A percentile compares a stretch with the other conserved stretches of the same genome.
Conservation (phyloP, 108 stramenopile species). For the Conticribra guillardii region DNA sequence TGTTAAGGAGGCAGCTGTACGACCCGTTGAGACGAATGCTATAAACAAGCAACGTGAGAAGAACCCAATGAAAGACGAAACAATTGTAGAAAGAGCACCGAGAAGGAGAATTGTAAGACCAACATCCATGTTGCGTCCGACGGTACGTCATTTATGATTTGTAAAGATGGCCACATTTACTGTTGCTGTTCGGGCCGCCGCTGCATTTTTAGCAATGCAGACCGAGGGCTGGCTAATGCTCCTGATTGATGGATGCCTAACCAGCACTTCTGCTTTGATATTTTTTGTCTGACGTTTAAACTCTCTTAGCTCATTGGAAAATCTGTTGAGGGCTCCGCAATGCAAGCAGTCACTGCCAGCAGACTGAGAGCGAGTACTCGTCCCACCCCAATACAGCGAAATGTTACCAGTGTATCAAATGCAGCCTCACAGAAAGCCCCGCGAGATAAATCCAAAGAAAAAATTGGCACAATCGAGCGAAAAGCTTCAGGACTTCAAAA, state of each 20-base stretch:
- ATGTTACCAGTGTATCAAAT: slow-evolving; percentile 7
- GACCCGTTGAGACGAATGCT: slow-evolving; percentile 5
- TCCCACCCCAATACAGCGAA: slow-evolving; percentile 9
- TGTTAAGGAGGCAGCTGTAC: slow-evolving; percentile 13
- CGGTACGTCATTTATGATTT: slow-evolving; percentile 3
- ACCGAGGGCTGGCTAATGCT: no score
- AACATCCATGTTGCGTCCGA: slow-evolving; percentile 69
- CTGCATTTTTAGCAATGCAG: no score
- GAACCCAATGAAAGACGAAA: background rate
- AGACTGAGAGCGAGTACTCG: slow-evolving; percentile 30
- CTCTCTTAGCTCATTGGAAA: slow-evolving; percentile 59
- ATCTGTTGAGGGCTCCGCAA: slow-evolving; percentile 78
- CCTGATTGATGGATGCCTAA: no score
- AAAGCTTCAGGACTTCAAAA: slow-evolving; percentile 7
- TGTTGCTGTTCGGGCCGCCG: no score
- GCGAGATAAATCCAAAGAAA: slow-evolving; percentile 17
- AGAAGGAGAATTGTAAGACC: slow-evolving; percentile 56
- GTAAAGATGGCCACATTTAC: no score
- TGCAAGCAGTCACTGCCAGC: slow-evolving; percentile 70
- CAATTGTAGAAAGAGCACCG: slow-evolving; percentile 23
- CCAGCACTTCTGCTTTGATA: background rate
- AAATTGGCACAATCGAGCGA: slow-evolving; percentile 5
- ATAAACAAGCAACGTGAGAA: slow-evolving; percentile 17
- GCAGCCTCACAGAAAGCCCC: background rate
- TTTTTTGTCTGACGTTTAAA: background rate